Base-by-base conservation (phyloP, 768 basidiomycete genomes). In the Erythrobasidium yunnanense region DNA sequence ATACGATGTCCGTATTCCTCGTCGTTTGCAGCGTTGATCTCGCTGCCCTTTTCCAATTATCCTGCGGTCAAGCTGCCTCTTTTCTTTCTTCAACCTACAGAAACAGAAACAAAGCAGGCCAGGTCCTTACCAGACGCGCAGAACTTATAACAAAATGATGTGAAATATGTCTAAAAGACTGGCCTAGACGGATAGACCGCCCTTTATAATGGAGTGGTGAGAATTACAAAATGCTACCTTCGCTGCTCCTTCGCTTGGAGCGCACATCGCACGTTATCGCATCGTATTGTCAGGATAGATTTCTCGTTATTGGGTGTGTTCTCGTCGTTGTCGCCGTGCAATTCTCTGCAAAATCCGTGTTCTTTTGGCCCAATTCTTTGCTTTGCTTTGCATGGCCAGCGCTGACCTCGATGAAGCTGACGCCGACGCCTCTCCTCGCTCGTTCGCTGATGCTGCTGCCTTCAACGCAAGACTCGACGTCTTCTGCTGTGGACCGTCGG, bases 161-260 rank as follows among this genome's bases (percentile, higher is more conserved):
- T 11, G n/a, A n/a, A 42, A 11, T 11, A 11, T n/a, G n/a, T 42
- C 38, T 42, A 42, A 42, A 42, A 42, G 38, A 42, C 38, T 42
- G 38, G 23, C 25, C 17, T 11, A 51, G 49, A 51, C 22, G 20
- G 52, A 29, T 49, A 46, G 29, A 63, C 27, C 30, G 60, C 49
- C 47, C 33, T 32, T 51, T 50, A 63, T 63, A 63, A 63, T 63
- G 60, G 60, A 47, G 42, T 22, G 47, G 22, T 42, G 38, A 42
- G 11, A 42, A 11, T 42, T n/a, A 51, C 18, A 33, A 15, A 11
- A 11, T 46, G 29, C 8, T 3, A 46, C 4, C 32, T 30, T 4
- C 7, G 3, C n/a, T 35, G 29, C 42, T 47, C 60, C 60, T 63
- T 63, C 60, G 60, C 60, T 63, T 29, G 60, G 35, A 51, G 60